Base-by-base conservation (phyloP, 2,329 filamentous ascomycete species). In the Emergomyces pasteurianus region DNA sequence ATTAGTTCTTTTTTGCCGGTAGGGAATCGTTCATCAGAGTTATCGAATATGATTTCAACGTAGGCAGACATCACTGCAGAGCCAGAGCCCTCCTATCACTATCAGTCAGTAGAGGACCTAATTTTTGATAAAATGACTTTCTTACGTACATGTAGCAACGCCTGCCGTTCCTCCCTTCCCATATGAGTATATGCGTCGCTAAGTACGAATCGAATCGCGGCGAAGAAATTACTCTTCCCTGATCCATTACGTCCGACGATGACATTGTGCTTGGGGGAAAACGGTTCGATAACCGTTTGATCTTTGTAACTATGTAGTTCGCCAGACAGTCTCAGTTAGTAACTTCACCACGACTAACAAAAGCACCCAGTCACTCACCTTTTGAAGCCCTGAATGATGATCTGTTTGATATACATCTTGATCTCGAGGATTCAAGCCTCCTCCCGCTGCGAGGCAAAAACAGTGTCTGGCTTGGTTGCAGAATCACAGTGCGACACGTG, bases 301-400 rank as follows among this genome's bases (percentile, higher is more conserved):
- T 99, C 92, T 82, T 99, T 99, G 85, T 99, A 99, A 83, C 92
- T 96, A 69, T 60, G 46, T 28, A 53, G 65, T 56, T 38, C n/a
- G 46, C 36, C 23, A 18, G 21, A 52, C 26, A 54, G 46, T 64
- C 70, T 63, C 47, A 61, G 58, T 50, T 61, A 67, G 63, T 63
- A 62, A 4, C n/a, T 40, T 26, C 40, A 38, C 21, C 26, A 18
- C 26, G 21, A 42, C 31, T 8, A 16, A 16, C 3, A 26, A 26
- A 43, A 21, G 36, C 47, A 18, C 23, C n/a, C 10, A 21, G 21
- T n/a, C 34, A 71, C 77, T 67, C 76, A 95, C 91, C 91, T 96
- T 79, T 99, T 99, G 80, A 99, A 99, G 85, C 94, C 94, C 77
- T 99, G 94, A 73, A 99, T 97, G 76, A 96, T 97, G 75, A 97